These are phyloP conservation scores for Backusella luteola DNA, from an alignment of 192 early-diverging fungal genomes.

Conservation along the genomic window DNA sequence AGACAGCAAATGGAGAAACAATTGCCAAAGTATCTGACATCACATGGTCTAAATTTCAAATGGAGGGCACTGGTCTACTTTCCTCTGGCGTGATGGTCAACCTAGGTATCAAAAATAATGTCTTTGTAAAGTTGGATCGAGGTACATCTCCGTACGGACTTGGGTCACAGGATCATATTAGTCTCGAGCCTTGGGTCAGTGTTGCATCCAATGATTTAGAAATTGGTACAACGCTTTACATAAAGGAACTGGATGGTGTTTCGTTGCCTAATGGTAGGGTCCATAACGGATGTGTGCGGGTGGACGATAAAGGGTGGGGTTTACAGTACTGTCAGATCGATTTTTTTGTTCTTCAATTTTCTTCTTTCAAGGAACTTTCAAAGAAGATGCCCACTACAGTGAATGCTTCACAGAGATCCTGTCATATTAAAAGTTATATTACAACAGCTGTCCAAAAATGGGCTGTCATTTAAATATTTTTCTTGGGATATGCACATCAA, in stretches of 20 bases:
- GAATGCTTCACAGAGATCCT: neutral
- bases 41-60: slow-evolving; percentile 37
- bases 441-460: slow-evolving; percentile 9
- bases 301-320: slow-evolving; percentile 36
- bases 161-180: slow-evolving; percentile 19
- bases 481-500: no score
- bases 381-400: neutral
- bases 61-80: slow-evolving; percentile 39
- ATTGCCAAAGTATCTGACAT: slow-evolving; percentile 32
- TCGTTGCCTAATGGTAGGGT: slow-evolving; percentile 29
- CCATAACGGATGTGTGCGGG: slow-evolving; percentile 43
- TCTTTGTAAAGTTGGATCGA: slow-evolving; percentile 19
- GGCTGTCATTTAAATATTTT: slow-evolving; percentile 11
- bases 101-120: neutral
- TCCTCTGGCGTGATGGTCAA: slow-evolving; percentile 30
- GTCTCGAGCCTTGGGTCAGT: slow-evolving; percentile 35
- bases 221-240: slow-evolving; percentile 28
- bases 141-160: slow-evolving; percentile 26
- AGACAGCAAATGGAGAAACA: slow-evolving; percentile 16
- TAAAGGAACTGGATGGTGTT: slow-evolving; percentile 33
- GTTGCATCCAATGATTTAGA: slow-evolving; percentile 39
- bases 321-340: slow-evolving; percentile 33
- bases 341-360: slow-evolving; percentile 27
- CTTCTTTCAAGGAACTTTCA: slow-evolving; percentile 2
- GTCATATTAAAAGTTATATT: slow-evolving; percentile 21